Base-by-base conservation (phyloP, 2,329 filamentous ascomycete species). In the Fusarium solani-melongenae region DNA sequence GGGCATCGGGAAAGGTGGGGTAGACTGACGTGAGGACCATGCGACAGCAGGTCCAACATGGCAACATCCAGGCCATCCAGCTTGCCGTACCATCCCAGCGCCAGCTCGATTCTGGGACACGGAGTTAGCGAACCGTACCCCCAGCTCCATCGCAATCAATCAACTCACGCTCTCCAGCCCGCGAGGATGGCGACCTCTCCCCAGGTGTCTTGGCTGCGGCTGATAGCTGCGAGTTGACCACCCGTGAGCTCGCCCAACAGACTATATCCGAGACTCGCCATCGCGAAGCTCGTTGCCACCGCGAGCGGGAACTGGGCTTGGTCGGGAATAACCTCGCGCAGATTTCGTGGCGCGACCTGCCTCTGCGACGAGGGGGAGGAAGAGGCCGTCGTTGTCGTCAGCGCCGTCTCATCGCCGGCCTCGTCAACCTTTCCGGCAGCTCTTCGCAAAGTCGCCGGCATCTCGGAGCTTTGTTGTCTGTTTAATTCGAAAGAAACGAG, bases 11-110 rank as follows among this genome's bases (percentile, higher is more conserved):
- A 46, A 74, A 46, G 38, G 46, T 39, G 64, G 58, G 64, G 62
- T 59, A 55, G 29, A 83, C 88, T 83, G 81, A 92, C 89, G 77
- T 90, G 89, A 49, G 95, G 96, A 22, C 92, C 89, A 82, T 94
- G 91, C 64, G 92, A 92, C 46, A 98, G 85, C 69, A 94, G 81
- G 67, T 89, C 89, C 78, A 94, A 84, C 55, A 90, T 87, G 12
- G 88, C 89, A 59, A 93, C 85, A 81, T 94, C 92, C 80, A 90
- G 87, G 83, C 92, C 91, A 81, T 97, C 94, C 80, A 93, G 93
- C 71, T 91, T 87, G 49, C 91, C 86, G 76, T 89, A 89, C 94
- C 94, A 98, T 55, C 90, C 92, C 55, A 95, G 79, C 27, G 86
- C 90, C 62, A 97, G 86, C 80, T 95, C 92, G 55, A 91, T 81